Conservation (phyloP, 2,329 filamentous ascomycete species). For the Fusarium praegraminearum region DNA sequence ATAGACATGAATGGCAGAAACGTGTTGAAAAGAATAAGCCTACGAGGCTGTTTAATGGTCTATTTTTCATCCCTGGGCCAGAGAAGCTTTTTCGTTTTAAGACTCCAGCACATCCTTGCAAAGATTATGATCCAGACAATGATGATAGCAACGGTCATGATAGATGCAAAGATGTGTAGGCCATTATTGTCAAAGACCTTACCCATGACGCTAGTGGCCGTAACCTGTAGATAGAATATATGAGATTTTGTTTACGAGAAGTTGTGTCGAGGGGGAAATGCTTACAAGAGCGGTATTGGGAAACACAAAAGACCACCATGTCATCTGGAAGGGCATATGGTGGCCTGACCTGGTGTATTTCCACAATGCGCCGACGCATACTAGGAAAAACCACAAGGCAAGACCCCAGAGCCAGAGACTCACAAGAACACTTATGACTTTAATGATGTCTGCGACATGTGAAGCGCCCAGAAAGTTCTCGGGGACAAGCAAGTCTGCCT, state of each 20-base stretch:
- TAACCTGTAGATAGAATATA: constrained; percentile 54
- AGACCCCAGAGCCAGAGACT: constrained; percentile 86
- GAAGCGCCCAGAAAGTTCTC: constrained; percentile 56
- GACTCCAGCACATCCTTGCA: constrained; percentile 75
- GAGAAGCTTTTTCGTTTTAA: constrained; percentile 74
- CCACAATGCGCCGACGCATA: constrained; percentile 81
- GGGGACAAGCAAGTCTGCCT: constrained; percentile 59
- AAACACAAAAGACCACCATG: constrained; percentile 86
- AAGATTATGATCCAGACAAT: constrained; percentile 77
- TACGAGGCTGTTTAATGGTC: not conserved
- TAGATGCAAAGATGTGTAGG: constrained; percentile 75
- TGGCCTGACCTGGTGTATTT: constrained; percentile 69
- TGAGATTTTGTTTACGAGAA: constrained; percentile 4
- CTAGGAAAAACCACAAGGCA: constrained; percentile 86
- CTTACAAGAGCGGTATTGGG: constrained; percentile 77
- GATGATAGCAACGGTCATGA: constrained; percentile 74
- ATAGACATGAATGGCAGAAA: not conserved
- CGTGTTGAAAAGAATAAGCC: not conserved
- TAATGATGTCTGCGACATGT: constrained; percentile 59
- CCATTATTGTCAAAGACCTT: constrained; percentile 68
- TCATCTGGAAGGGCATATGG: constrained; percentile 82
- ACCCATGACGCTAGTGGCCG: constrained; percentile 78
- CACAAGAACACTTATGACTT: constrained; percentile 68
- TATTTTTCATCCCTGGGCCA: constrained; percentile 73
- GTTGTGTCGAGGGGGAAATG: not conserved